A percentile compares a stretch with the other conserved stretches of the same genome.
phyloP scores from a whole-genome alignment of 2,329 filamentous ascomycete species.

The Paecilomyces dactylethromorphus region DNA sequence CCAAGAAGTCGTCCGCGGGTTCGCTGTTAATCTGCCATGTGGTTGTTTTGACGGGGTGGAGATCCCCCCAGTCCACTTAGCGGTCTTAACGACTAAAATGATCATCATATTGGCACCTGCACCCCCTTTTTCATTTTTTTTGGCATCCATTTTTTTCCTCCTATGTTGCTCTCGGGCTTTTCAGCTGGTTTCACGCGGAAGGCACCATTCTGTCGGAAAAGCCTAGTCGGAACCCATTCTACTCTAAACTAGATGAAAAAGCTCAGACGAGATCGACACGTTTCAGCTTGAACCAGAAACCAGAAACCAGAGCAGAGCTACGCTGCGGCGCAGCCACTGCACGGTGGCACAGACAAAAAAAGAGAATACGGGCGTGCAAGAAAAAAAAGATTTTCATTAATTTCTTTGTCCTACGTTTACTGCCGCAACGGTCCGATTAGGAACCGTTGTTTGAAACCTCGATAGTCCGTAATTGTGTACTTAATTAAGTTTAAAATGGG shows the following conservation, averaged over 20 bases:
- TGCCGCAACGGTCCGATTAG: not conserved
- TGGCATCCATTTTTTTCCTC: not conserved
- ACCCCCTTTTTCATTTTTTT: not conserved
- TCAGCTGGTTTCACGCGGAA: not conserved
- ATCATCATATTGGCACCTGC: not conserved
- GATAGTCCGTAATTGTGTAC: not conserved
- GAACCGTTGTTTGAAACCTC: not conserved
- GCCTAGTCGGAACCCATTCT: not conserved
- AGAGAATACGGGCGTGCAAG: not conserved
- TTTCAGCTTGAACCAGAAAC: not conserved
- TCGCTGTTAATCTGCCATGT: not conserved
- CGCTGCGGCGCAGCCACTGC: too few relatives aligned
- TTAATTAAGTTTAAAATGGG: not conserved
- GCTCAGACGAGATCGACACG: not conserved
- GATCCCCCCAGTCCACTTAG: not conserved
- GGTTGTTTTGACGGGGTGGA: not conserved
- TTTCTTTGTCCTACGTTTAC: not conserved
- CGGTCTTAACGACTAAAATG: not conserved
- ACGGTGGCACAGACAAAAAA: not conserved
- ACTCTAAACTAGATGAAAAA: not conserved
- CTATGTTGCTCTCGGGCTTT: not conserved
- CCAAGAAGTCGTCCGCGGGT: not conserved
- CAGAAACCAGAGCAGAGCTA: too few relatives aligned
- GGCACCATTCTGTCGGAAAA: not conserved
- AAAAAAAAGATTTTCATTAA: not conserved